phyloP scores from a whole-genome alignment of 495 filamentous ascomycete genomes.

The Podospora conica region DNA sequence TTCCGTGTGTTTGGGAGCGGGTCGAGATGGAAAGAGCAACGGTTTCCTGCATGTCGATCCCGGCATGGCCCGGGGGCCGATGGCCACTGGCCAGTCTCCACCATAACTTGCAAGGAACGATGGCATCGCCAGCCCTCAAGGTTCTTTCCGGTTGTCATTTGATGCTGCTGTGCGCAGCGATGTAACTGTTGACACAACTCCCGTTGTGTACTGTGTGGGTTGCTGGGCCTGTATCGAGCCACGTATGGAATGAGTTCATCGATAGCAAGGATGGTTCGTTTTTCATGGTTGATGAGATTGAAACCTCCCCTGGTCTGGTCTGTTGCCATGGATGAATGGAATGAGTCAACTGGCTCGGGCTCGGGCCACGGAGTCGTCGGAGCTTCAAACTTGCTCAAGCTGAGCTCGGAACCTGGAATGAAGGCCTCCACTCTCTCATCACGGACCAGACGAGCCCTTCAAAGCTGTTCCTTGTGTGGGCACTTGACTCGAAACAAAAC shows the following conservation, averaged over 20 bases:
- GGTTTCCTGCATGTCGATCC: not conserved
- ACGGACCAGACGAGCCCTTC: not conserved
- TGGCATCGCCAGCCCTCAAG: not conserved
- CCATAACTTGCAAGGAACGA: not conserved
- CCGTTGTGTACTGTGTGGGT: too few species aligned
- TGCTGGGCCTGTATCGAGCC: not conserved
- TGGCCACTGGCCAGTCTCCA: not conserved
- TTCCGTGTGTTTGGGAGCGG: slow-evolving; percentile 5
- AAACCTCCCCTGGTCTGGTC: not conserved
- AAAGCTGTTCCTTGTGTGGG: not conserved
- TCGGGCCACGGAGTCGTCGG: not conserved
- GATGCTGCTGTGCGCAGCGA: too few species aligned
- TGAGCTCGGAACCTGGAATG: not conserved
- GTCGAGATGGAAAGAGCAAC: slow-evolving; percentile 4
- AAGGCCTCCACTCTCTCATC: not conserved
- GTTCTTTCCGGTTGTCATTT: not conserved
- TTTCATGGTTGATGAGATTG: not conserved
- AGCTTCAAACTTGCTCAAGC: not conserved
- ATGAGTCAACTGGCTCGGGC: not conserved
- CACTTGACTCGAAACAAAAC: not conserved
- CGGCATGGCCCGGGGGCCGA: not conserved
- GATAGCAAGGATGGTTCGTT: not conserved
- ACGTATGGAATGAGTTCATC: not conserved
- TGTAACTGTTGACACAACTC: too few species aligned
- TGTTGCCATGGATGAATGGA: too few species aligned